Evolutionary conservation across 2,329 filamentous ascomycete genomes (phyloP).

Genomic region (Plectosphaerella plurivora): DNA sequence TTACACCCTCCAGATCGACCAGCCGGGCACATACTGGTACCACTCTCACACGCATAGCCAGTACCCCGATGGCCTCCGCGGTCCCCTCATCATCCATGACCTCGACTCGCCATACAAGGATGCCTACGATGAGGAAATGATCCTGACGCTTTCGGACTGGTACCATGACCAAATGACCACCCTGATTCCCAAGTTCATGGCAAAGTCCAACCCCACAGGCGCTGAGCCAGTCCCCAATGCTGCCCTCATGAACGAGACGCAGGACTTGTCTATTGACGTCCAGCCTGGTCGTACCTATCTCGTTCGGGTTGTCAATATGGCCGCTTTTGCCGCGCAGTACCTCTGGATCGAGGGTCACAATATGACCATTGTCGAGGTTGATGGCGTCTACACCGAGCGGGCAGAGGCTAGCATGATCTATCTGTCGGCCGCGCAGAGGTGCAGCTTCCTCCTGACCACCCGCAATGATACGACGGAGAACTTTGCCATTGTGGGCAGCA

Average conservation of each 20-base stretch:
- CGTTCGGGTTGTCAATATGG: slow-evolving; percentile 68
- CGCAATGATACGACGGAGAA: slow-evolving; percentile 58
- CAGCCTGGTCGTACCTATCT: slow-evolving; percentile 67
- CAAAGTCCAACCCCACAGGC: slow-evolving; percentile 50
- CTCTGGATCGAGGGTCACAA: slow-evolving; percentile 64
- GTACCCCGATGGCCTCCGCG: slow-evolving; percentile 67
- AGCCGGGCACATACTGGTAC: slow-evolving; percentile 77
- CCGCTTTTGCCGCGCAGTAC: slow-evolving; percentile 65
- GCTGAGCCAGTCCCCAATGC: slow-evolving; percentile 64
- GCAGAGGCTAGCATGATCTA: slow-evolving; percentile 60
- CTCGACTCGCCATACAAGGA: slow-evolving; percentile 51
- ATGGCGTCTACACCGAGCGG: slow-evolving; percentile 64
- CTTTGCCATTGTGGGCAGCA: slow-evolving; percentile 63
- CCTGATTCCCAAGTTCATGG: slow-evolving; percentile 44
- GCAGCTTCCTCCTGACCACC: slow-evolving; percentile 58
- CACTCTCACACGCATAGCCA: slow-evolving; percentile 65
- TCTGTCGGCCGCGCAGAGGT: slow-evolving; percentile 63
- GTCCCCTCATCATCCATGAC: slow-evolving; percentile 61
- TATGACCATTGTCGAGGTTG: slow-evolving; percentile 67
- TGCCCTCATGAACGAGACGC: too few species aligned
- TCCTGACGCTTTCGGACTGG: slow-evolving; percentile 66
- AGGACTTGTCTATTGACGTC: slow-evolving; percentile 38
- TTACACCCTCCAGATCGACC: slow-evolving; percentile 40
- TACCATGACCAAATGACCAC: slow-evolving; percentile 57
- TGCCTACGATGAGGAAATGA: slow-evolving; percentile 57